A percentile compares a stretch with the other conserved stretches of the same genome.
Evolutionary conservation across 768 basidiomycete genomes (phyloP).

Genomic region (Pleurotus eryngii): DNA sequence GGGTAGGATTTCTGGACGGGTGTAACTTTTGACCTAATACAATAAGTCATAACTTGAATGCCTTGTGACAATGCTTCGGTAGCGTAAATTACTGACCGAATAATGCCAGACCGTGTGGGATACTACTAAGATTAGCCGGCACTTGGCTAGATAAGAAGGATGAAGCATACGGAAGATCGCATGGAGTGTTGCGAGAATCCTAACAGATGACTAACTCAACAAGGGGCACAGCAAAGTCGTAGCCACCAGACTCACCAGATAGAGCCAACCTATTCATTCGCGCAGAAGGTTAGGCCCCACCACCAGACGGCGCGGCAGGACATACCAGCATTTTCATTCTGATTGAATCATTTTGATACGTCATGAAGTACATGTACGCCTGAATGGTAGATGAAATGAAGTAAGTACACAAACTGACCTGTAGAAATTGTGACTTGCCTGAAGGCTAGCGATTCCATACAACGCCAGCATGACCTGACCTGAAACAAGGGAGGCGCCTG

Average conservation of each 20-base stretch:
- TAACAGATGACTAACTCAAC: not conserved
- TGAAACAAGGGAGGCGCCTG: not conserved
- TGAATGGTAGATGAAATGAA: not conserved
- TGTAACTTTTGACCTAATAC: not conserved
- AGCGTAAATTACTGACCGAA: not conserved
- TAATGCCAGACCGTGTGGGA: conserved; percentile 2
- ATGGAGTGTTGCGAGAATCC: not conserved
- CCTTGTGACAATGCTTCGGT: not conserved
- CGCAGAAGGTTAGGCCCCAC: too few species aligned
- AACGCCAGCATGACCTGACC: conserved; percentile 1
- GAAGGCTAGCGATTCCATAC: conserved; percentile 3
- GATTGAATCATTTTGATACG: not conserved
- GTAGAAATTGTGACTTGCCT: not conserved
- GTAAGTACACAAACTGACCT: not conserved
- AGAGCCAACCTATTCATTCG: not conserved
- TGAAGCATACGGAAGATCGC: not conserved
- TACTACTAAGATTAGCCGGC: not conserved
- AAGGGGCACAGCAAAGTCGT: too few species aligned
- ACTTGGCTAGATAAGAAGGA: too few species aligned
- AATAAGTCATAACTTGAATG: not conserved
- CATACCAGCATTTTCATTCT: conserved; percentile 1
- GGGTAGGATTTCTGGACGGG: not conserved
- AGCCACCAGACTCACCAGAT: too few species aligned
- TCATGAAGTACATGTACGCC: not conserved
- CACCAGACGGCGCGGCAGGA: too few species aligned